Conservation (phyloP, 371 early-diverging fungal genomes). For the Circinella minor region DNA sequence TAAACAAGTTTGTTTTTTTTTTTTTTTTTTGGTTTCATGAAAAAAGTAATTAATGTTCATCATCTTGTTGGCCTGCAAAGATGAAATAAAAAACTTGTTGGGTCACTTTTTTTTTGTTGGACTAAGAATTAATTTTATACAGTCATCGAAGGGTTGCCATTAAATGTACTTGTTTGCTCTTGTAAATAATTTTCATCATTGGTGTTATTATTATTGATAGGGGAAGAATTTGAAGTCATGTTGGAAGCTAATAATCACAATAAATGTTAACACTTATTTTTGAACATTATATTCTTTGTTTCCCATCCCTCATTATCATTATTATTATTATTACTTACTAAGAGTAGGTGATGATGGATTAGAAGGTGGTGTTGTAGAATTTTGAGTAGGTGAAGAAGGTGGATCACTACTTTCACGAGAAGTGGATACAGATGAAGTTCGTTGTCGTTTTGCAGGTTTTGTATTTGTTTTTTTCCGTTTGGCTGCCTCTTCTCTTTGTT, state of each 20-base stretch:
- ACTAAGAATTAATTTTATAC: background rate
- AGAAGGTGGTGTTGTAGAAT: background rate
- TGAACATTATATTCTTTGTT: too few relatives aligned
- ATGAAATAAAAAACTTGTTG: background rate
- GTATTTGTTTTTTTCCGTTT: background rate
- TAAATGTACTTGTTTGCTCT: constrained; percentile 3
- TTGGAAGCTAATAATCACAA: background rate
- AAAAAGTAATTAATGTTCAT: background rate
- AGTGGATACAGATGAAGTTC: background rate
- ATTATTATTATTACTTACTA: background rate
- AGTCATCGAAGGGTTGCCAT: background rate
- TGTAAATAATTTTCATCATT: constrained; percentile 4
- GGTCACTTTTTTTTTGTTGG: too few relatives aligned
- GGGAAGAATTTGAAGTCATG: background rate
- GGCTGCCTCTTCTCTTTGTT: background rate
- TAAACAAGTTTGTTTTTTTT: too few relatives aligned
- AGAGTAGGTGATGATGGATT: background rate
- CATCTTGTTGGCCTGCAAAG: constrained; percentile 9
- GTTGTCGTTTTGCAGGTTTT: background rate
- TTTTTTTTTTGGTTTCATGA: background rate
- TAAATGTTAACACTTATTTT: background rate
- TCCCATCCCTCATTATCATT: too few relatives aligned
- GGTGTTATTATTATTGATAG: background rate
- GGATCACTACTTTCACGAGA: background rate
- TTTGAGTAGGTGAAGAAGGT: background rate